These are phyloP conservation scores for Neurospora tetraspora DNA, from an alignment of 495 filamentous ascomycete species.

Conservation along the genomic window DNA sequence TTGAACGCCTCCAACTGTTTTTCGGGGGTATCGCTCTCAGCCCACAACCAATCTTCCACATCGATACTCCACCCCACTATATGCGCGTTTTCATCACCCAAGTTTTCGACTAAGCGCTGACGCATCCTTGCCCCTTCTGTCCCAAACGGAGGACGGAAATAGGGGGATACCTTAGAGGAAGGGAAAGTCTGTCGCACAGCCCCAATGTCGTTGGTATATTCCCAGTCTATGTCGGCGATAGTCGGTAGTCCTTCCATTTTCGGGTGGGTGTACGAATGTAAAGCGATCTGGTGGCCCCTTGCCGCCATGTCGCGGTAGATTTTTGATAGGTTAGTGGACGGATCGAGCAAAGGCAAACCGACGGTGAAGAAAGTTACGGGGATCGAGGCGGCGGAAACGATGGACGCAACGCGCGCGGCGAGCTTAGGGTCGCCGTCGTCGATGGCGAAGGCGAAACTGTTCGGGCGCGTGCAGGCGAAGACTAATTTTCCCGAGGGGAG, in stretches of 20 bases:
- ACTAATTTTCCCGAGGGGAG: constrained; percentile 50
- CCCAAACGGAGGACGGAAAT: constrained; percentile 72
- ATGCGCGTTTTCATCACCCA: constrained; percentile 34
- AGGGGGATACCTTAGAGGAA: constrained; percentile 27
- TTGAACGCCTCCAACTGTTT: constrained; percentile 68
- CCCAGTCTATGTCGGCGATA: constrained; percentile 55
- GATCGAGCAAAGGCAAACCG: constrained; percentile 52
- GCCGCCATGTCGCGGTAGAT: constrained; percentile 56
- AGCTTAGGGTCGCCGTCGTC: constrained; percentile 61
- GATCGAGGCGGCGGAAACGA: constrained; percentile 52
- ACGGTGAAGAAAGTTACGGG: constrained; percentile 74
- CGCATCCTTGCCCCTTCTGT: constrained; percentile 64
- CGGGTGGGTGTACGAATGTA: constrained; percentile 67
- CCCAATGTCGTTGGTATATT: constrained; percentile 52
- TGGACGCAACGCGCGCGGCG: constrained; percentile 54
- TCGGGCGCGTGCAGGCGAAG: constrained; percentile 59
- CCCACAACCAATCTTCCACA: constrained; percentile 73
- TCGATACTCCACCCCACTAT: constrained; percentile 71
- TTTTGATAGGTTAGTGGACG: constrained; percentile 47
- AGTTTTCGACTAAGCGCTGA: constrained; percentile 45
- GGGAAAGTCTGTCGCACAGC: constrained; percentile 43
- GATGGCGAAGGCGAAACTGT: constrained; percentile 72
- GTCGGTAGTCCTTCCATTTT: constrained; percentile 57
- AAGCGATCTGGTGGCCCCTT: constrained; percentile 62
- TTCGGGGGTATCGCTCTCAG: constrained; percentile 51